Evolutionary conservation across 2,329 filamentous ascomycete species (phyloP), one percentile per base, ranked within the genome.

Genomic region (Septoria petroselini): DNA sequence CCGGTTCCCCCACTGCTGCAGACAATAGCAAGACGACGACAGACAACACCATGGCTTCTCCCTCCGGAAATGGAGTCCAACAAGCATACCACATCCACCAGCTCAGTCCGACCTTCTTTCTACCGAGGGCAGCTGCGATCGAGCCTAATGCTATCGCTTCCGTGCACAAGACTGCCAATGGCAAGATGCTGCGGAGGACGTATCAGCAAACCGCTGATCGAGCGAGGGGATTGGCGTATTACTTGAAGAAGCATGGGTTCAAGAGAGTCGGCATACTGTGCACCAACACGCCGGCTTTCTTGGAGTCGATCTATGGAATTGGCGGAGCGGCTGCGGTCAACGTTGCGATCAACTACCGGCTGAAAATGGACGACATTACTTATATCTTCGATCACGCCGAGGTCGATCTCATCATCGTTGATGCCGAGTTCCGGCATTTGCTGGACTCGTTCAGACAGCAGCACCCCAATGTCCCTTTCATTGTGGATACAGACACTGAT

Each of bases 241-340:
- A 86, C 67, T 68, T 98, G 49, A 80, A 80, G 60, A 88, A 87
- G 68, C 81, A 87, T 64, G 78, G 80, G 3, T 83, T 82, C 63
- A 85, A 82, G 62, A 79, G 87, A 52, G 86, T 97, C 4, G 93
- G 93, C 5, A 84, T 98, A 40, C 76, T 98, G 8, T 84, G 83
- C 7, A 88, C 93, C 2, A 98, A 98, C 67, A 98, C 93, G 1
- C 93, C 93, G 0, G 91, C 91, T 0, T 97, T 97, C 62, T 76
- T 98, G 21, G 91, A 97, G 71, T 81, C 83, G 5, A 88, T 95
- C 54, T 98, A 88, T 65, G 93, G 87, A 1, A 85, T 96, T 59
- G 84, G 84, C 1, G 91, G 87, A 1, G 87, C 87, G 0, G 89
- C 89, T 1, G 87, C 78, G 6, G 80, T 94, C 18, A 82, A 90